Evolutionary conservation across 2,329 filamentous ascomycete genomes (phyloP).

Genomic region (Alternaria gaisen): DNA sequence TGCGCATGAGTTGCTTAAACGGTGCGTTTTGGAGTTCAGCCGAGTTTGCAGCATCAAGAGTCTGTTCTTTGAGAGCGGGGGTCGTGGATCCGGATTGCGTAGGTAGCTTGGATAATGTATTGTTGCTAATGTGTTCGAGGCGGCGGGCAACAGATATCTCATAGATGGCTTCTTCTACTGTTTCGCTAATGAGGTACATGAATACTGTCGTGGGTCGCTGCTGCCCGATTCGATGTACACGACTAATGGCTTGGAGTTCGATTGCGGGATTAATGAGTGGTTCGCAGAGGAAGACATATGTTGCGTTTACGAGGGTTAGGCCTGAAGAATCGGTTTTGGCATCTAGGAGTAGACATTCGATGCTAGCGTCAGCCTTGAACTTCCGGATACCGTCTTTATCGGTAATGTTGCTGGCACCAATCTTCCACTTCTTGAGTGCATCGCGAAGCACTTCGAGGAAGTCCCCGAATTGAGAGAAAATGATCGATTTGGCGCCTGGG

Average conservation of each 20-base stretch:
- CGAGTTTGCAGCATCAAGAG: conserved; percentile 84
- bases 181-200: conserved; percentile 91
- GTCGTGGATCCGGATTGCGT: conserved; percentile 35
- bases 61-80: conserved; percentile 61
- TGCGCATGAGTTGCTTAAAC: conserved; percentile 75
- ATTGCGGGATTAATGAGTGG: conserved; percentile 92
- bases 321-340: conserved; percentile 89
- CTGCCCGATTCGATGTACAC: conserved; percentile 95
- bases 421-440: conserved; percentile 75
- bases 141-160: conserved; percentile 82
- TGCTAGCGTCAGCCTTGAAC: conserved; percentile 77
- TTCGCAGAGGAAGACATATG: conserved; percentile 93
- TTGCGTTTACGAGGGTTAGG: conserved; percentile 90
- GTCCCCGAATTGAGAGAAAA: conserved; percentile 91
- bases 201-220: conserved; percentile 88
- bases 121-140: conserved; percentile 74
- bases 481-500: conserved; percentile 85
- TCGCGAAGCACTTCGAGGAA: conserved; percentile 78
- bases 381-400: conserved; percentile 72
- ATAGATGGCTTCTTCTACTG: conserved; percentile 92
- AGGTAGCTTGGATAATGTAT: conserved; percentile 1
- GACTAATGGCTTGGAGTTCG: conserved; percentile 92
- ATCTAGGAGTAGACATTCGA: conserved; percentile 88
- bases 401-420: conserved; percentile 77
- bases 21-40: conserved; percentile 79